Percentiles rank a stretch among this genome's conserved stretches.
Evolutionary conservation across 2,329 filamentous ascomycete species (phyloP).

Genomic region (Sporothrix dimorphospora): DNA sequence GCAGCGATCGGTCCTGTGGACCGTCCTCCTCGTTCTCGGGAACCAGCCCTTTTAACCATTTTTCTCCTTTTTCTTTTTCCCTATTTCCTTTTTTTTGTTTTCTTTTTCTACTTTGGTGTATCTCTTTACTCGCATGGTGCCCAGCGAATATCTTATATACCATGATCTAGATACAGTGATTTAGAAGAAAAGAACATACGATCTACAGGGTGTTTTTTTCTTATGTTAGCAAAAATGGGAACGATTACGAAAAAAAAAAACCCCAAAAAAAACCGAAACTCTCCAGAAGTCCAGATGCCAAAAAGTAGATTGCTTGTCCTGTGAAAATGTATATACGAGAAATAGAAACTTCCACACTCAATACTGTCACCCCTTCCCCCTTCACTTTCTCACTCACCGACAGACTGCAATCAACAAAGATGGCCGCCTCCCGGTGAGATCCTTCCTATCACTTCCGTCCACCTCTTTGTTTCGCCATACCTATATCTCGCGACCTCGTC

Average conservation of each 20-base stretch:
- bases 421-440: neutral
- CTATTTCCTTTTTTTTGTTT: slow-evolving; percentile 5
- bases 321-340: slow-evolving; percentile 16
- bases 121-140: slow-evolving; percentile 5
- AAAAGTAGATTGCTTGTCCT: slow-evolving; percentile 7
- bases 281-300: neutral
- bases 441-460: neutral
- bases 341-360: slow-evolving; percentile 6
- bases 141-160: neutral
- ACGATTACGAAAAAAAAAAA: slow-evolving; percentile 24
- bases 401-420: slow-evolving; percentile 8
- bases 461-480: neutral
- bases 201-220: slow-evolving; percentile 3
- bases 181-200: slow-evolving; percentile 16
- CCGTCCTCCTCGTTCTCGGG: neutral
- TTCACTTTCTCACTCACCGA: neutral
- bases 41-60: slow-evolving; percentile 3
- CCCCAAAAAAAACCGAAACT: neutral
- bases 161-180: slow-evolving; percentile 27
- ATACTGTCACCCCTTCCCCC: neutral
- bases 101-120: slow-evolving; percentile 8
- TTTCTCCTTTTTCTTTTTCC: slow-evolving; percentile 1
- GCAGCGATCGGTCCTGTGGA: neutral
- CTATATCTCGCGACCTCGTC: neutral
- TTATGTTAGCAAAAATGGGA: slow-evolving; percentile 25